Percentiles rank a stretch among this genome's conserved stretches.
These are phyloP conservation scores for Magnaporthales sp. DNA, from an alignment of 2,329 filamentous ascomycete genomes.

Conservation along the genomic window DNA sequence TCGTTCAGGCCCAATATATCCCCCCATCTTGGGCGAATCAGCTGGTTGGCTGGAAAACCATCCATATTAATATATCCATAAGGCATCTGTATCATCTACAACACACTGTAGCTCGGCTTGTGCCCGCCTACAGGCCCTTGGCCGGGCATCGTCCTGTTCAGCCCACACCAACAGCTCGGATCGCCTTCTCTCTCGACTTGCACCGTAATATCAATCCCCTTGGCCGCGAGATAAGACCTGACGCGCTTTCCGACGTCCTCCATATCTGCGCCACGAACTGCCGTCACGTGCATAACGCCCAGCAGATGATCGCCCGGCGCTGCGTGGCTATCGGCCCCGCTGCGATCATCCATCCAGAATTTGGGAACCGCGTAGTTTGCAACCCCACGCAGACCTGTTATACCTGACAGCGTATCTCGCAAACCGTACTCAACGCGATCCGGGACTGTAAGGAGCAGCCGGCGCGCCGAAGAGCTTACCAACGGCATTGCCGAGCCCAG, in stretches of 20 bases:
- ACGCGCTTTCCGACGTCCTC: constrained; percentile 82
- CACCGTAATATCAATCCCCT: constrained; percentile 73
- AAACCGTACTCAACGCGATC: constrained; percentile 81
- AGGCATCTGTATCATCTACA: constrained; percentile 9
- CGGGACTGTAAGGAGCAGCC: constrained; percentile 75
- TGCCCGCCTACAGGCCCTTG: constrained; percentile 10
- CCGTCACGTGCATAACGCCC: constrained; percentile 81
- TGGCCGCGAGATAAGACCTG: constrained; percentile 56
- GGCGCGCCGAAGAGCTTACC: constrained; percentile 74
- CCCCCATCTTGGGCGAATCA: background rate
- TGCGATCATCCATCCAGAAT: constrained; percentile 81
- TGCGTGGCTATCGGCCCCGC: constrained; percentile 6
- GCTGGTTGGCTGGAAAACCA: background rate
- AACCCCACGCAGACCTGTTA: constrained; percentile 75
- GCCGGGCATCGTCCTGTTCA: constrained; percentile 25
- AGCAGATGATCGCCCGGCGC: constrained; percentile 45
- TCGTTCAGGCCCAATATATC: background rate
- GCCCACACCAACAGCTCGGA: constrained; percentile 50
- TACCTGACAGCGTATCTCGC: constrained; percentile 75
- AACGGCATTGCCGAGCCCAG: constrained; percentile 87
- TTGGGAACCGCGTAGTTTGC: constrained; percentile 78
- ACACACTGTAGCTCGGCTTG: constrained; percentile 15
- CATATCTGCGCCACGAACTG: constrained; percentile 60
- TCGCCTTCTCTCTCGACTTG: constrained; percentile 86
- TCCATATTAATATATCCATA: background rate